Evolutionary conservation across 1,284 basidiomycete species (phyloP).

Genomic region (Cryptococcus floricola): DNA sequence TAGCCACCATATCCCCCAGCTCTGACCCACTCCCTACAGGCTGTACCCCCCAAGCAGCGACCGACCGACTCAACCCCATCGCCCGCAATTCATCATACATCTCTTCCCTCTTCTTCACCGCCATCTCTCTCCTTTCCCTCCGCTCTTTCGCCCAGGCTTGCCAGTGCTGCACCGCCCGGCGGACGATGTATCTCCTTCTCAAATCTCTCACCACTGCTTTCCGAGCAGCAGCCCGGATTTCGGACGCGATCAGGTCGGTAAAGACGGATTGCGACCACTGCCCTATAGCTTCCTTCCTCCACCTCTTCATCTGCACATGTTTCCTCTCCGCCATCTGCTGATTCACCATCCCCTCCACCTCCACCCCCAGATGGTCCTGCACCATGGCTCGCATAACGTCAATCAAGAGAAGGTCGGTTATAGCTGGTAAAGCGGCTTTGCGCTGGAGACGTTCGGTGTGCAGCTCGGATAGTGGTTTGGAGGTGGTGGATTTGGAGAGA

Average conservation of each 20-base stretch:
- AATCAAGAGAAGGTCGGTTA: conserved; percentile 24
- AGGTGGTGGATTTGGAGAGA: neutral
- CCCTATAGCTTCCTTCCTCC: conserved; percentile 16
- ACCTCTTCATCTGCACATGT: conserved; percentile 13
- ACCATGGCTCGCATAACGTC: conserved; percentile 26
- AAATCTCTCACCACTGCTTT: conserved; percentile 9
- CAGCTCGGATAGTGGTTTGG: neutral
- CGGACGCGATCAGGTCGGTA: neutral
- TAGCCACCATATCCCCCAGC: conserved; percentile 3
- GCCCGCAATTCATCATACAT: conserved; percentile 16
- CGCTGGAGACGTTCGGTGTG: neutral
- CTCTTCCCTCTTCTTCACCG: conserved; percentile 16
- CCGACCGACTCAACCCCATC: conserved; percentile 27
- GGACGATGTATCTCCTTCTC: conserved; percentile 10
- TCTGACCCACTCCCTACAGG: neutral
- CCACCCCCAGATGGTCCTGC: conserved; percentile 9
- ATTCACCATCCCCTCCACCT: conserved; percentile 18
- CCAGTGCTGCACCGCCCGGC: conserved; percentile 20
- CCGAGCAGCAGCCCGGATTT: conserved; percentile 1
- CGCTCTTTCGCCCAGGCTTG: conserved; percentile 14
- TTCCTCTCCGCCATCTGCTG: conserved; percentile 19
- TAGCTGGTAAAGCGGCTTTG: conserved; percentile 7
- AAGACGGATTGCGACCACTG: conserved; percentile 5
- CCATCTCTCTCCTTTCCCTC: conserved; percentile 11
- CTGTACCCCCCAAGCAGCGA: neutral